phyloP scores from a whole-genome alignment of 371 early-diverging fungal genomes.

The Amoeboaphelidium protococcarum region DNA sequence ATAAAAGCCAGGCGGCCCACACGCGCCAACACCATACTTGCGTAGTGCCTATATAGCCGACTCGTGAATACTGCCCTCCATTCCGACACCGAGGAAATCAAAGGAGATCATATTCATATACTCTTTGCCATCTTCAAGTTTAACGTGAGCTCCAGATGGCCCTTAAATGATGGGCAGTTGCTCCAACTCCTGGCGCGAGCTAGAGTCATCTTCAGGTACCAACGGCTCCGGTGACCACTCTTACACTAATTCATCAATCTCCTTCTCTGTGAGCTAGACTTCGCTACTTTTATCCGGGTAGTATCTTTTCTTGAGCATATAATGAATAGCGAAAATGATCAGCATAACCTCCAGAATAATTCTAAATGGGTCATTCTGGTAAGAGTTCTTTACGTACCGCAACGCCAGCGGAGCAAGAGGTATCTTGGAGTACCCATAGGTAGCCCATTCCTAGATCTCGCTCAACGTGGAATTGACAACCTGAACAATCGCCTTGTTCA shows the following conservation, averaged over 20 bases:
- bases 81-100: constrained; percentile 60
- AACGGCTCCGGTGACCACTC: constrained; percentile 94
- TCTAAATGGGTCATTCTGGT: constrained; percentile 88
- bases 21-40: constrained; percentile 96
- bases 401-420: too few relatives aligned
- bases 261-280: constrained; percentile 56
- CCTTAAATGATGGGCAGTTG: constrained; percentile 46
- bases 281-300: constrained; percentile 54
- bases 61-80: constrained; percentile 29
- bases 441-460: too few relatives aligned
- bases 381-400: constrained; percentile 61
- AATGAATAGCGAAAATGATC: constrained; percentile 64
- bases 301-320: constrained; percentile 57
- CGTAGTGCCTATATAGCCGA: constrained; percentile 64
- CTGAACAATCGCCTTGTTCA: too few relatives aligned
- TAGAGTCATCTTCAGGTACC: constrained; percentile 40
- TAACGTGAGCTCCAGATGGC: constrained; percentile 13
- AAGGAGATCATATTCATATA: constrained; percentile 52
- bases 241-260: constrained; percentile 71
- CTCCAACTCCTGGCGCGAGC: constrained; percentile 46
- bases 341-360: constrained; percentile 58
- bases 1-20: constrained; percentile 96
- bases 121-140: constrained; percentile 13
- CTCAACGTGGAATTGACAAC: too few relatives aligned
- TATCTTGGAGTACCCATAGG: too few relatives aligned